These are phyloP conservation scores for Pseudocercospora crystallina DNA, from an alignment of 2,329 filamentous ascomycete species.

Conservation along the genomic window DNA sequence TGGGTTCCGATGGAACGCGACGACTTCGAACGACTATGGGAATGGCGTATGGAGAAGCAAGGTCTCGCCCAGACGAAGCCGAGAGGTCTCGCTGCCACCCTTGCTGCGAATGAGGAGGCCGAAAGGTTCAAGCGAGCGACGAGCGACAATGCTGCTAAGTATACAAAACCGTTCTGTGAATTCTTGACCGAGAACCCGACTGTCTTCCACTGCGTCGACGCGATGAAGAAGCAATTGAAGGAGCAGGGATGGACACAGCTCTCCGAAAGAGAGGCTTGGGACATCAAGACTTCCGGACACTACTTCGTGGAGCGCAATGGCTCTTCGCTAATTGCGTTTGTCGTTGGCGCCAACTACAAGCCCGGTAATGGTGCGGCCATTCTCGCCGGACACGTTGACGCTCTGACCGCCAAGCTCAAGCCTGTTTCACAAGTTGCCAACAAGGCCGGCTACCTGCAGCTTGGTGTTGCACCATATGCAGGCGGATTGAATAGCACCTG, in stretches of 20 bases:
- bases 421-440: slow-evolving; percentile 82
- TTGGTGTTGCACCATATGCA: slow-evolving; percentile 90
- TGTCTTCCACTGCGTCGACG: slow-evolving; percentile 83
- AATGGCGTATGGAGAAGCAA: neutral
- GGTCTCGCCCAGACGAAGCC: neutral
- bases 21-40: neutral
- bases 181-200: slow-evolving; percentile 91
- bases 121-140: slow-evolving; percentile 24
- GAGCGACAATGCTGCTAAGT: slow-evolving; percentile 29
- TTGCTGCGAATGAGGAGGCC: neutral
- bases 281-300: slow-evolving; percentile 76
- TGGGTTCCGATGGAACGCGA: neutral
- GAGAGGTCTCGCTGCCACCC: slow-evolving; percentile 1
- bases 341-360: slow-evolving; percentile 75
- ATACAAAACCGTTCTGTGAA: slow-evolving; percentile 57
- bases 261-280: slow-evolving; percentile 80
- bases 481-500: slow-evolving; percentile 84
- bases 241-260: slow-evolving; percentile 74
- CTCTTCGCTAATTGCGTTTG: slow-evolving; percentile 81
- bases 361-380: slow-evolving; percentile 85
- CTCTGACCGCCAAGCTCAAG: slow-evolving; percentile 86
- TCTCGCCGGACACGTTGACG: slow-evolving; percentile 89
- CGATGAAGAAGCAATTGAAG: slow-evolving; percentile 71
- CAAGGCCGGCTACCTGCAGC: slow-evolving; percentile 81
- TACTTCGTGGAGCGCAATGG: slow-evolving; percentile 88